phyloP scores from a whole-genome alignment of 768 basidiomycete genomes.

The Cystoderma amianthinum region DNA sequence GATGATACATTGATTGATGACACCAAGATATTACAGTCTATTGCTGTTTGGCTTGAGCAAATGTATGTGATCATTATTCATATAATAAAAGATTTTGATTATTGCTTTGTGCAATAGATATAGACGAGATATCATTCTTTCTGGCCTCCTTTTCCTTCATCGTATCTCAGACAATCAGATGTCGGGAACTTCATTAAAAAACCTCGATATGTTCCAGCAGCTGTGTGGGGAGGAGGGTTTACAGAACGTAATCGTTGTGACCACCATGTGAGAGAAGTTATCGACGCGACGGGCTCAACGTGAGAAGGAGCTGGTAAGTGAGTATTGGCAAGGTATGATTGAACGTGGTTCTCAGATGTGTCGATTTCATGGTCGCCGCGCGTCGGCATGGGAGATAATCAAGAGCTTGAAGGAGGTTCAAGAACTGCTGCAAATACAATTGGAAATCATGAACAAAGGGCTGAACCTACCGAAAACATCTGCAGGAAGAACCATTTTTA shows the following conservation, averaged over 20 bases:
- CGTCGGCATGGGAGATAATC: slow-evolving; percentile 9
- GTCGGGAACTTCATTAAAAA: background rate
- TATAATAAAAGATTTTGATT: too few relatives aligned
- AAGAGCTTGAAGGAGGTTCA: slow-evolving; percentile 2
- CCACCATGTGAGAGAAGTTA: background rate
- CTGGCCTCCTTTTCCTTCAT: background rate
- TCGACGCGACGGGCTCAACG: background rate
- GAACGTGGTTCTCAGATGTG: slow-evolving; percentile 7
- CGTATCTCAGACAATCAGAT: background rate
- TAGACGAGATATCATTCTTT: slow-evolving; percentile 1
- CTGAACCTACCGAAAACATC: slow-evolving; percentile 4
- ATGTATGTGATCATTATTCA: too few relatives aligned
- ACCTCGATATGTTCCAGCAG: background rate
- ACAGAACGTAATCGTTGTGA: background rate
- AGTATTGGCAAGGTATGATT: background rate
- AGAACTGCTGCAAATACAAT: slow-evolving; percentile 9
- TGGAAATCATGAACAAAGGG: slow-evolving; percentile 10
- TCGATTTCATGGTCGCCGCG: slow-evolving; percentile 5
- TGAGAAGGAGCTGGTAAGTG: background rate
- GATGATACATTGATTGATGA: slow-evolving; percentile 17
- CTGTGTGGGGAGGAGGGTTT: background rate
- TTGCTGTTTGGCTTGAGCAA: slow-evolving; percentile 17
- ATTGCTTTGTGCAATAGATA: too few relatives aligned
- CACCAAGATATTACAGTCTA: slow-evolving; percentile 12
- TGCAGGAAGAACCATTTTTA: slow-evolving; percentile 4